Evolutionary conservation across 495 filamentous ascomycete genomes (phyloP), one percentile per base, ranked within the genome.

Genomic region (Antarctomyces pellizariae): DNA sequence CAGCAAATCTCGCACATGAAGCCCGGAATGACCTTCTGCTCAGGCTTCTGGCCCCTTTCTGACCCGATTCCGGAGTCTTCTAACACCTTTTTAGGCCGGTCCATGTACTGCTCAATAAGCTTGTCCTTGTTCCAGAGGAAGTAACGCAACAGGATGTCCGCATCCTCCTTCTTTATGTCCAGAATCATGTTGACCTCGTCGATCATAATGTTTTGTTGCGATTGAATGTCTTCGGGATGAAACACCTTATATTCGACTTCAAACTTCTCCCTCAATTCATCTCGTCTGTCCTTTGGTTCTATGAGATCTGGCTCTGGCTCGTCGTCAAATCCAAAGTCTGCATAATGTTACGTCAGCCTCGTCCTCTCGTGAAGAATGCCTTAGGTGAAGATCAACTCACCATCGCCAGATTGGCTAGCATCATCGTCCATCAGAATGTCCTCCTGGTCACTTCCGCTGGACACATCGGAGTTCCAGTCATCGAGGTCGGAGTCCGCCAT

Each of bases 1-100:
- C 76, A 97, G 49, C 86, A 97, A 36, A 97, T 97, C 25, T 86
- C 79, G 51, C 86, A 97, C 33, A 64, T 56, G 46, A 97, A 97
- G 3, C 68, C 76, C 7, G 62, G 57, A 13, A 89, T 50, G 18
- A 59, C 53, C 37, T 79, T 60, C 7, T 84, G 59, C 38, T 59
- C 67, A 4, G 75, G 75, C 10, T 56, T 57, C 5, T 54, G 49
- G n/a, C 57, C 46, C n/a, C 60, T 57, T 25, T 54, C 64, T 15
- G 66, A 59, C 11, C 75, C 73, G 18, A 97, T 53, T 3, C 86
- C 86, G 7, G 84, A 79, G 24, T 67, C 69, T 38, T 92, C 82
- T n/a, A 93, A 49, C 0, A 82, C 67, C 41, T 67, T 51, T 6
- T 73, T 61, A 9, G 70, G 66, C 24, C 56, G 57, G 27, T 95